Percentiles rank a stretch among this genome's conserved stretches.
These are phyloP conservation scores for Panellus pusillus DNA, from an alignment of 768 basidiomycete species.

Conservation along the genomic window DNA sequence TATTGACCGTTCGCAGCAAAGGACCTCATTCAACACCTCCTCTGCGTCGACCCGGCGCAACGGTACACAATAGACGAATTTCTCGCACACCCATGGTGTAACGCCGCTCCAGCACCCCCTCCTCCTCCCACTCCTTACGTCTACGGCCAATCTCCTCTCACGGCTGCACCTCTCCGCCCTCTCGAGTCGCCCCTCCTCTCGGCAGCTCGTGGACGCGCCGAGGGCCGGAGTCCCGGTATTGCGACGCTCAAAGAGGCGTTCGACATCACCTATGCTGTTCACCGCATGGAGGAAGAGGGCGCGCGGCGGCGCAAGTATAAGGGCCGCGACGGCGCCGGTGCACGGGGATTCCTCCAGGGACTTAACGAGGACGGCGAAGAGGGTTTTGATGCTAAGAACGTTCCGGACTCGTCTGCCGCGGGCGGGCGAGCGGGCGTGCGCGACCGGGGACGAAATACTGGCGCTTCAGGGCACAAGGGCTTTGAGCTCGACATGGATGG, in stretches of 20 bases:
- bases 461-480: constrained; percentile 21
- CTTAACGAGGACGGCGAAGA: constrained; percentile 94
- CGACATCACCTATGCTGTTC: constrained; percentile 98
- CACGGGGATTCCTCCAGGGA: constrained; percentile 74
- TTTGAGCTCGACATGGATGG: constrained; percentile 89
- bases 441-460: constrained; percentile 15
- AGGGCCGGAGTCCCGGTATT: constrained; percentile 88
- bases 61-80: constrained; percentile 99
- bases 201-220: constrained; percentile 69
- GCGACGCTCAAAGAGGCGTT: constrained; percentile 96
- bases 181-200: constrained; percentile 91
- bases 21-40: constrained; percentile 90
- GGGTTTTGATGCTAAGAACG: constrained; percentile 49
- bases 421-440: constrained; percentile 37
- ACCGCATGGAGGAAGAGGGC: constrained; percentile 99
- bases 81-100: constrained; percentile 95
- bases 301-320: constrained; percentile 82
- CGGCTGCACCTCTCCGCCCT: constrained; percentile 36
- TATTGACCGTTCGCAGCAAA: constrained; percentile 59
- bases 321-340: constrained; percentile 74
- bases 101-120: constrained; percentile 59
- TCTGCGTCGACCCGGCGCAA: constrained; percentile 94
- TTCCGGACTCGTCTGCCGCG: constrained; percentile 21
- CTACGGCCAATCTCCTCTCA: constrained; percentile 39
- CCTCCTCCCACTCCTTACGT: constrained; percentile 65